Percentiles rank a stretch among this genome's conserved stretches.
Evolutionary conservation across 208 protist genomes (phyloP).

Genomic region (Acanthamoeba royreba): DNA sequence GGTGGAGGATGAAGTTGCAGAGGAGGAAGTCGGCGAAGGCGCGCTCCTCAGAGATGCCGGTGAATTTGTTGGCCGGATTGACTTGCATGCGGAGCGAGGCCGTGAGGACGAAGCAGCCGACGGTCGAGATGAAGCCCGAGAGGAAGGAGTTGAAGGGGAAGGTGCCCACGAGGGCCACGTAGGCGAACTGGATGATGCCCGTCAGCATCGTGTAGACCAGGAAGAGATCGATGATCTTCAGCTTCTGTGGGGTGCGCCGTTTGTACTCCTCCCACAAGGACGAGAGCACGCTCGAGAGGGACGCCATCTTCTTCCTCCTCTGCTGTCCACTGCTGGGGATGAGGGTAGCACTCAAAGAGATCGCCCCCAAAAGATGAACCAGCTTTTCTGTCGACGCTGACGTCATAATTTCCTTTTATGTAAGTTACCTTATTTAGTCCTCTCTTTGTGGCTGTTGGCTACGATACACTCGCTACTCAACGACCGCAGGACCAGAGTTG

Average conservation of each 20-base stretch:
- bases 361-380: too few species aligned
- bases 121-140: slow-evolving; percentile 69
- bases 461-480: too few species aligned
- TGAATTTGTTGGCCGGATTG: slow-evolving; percentile 61
- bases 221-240: slow-evolving; percentile 74
- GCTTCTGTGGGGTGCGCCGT: slow-evolving; percentile 46
- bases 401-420: too few species aligned
- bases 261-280: slow-evolving; percentile 33
- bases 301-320: not conserved
- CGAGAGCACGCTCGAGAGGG: not conserved
- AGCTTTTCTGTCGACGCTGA: too few species aligned
- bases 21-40: slow-evolving; percentile 67
- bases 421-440: too few species aligned
- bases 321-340: too few species aligned
- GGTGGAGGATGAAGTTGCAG: slow-evolving; percentile 64
- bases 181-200: slow-evolving; percentile 68
- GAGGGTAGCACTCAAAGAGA: too few species aligned
- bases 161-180: slow-evolving; percentile 65
- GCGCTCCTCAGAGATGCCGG: slow-evolving; percentile 59
- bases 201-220: slow-evolving; percentile 64
- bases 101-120: slow-evolving; percentile 68
- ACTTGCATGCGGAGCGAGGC: slow-evolving; percentile 68
- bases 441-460: too few species aligned
- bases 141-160: slow-evolving; percentile 77
- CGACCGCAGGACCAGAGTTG: too few species aligned